Evolutionary conservation across 441 rosid species (phyloP).

Genomic region (Populus hybrid): DNA sequence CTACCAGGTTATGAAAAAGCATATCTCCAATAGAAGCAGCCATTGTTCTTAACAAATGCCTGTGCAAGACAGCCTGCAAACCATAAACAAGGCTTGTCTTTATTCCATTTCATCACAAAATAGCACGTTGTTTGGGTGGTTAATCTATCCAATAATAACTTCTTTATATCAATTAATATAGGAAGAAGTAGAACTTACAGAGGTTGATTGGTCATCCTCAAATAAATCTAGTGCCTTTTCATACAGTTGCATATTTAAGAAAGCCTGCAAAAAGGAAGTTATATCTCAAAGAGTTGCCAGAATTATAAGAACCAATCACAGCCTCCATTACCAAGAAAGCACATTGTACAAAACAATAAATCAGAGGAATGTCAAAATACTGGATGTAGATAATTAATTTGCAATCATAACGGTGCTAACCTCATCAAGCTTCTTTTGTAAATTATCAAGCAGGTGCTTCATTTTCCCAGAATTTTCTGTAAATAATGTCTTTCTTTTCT

Average conservation of each 20-base stretch:
- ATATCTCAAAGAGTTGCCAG: slow-evolving; percentile 6
- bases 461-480: slow-evolving; percentile 85
- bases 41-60: slow-evolving; percentile 85
- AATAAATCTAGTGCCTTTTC: slow-evolving; percentile 89
- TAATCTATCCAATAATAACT: background rate
- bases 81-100: slow-evolving; percentile 19
- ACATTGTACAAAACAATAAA: background rate
- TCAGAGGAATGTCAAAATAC: slow-evolving; percentile 7
- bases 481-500: slow-evolving; percentile 79
- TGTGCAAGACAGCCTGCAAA: slow-evolving; percentile 77
- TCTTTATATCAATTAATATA: background rate
- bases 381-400: slow-evolving; percentile 16
- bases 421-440: slow-evolving; percentile 95
- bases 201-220: slow-evolving; percentile 82
- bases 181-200: slow-evolving; percentile 54
- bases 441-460: slow-evolving; percentile 67
- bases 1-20: slow-evolving; percentile 74
- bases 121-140: slow-evolving; percentile 9
- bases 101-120: slow-evolving; percentile 22
- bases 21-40: slow-evolving; percentile 68
- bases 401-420: slow-evolving; percentile 33
- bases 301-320: slow-evolving; percentile 1
- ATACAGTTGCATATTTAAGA: slow-evolving; percentile 85
- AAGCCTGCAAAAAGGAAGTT: slow-evolving; percentile 54
- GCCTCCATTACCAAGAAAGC: background rate